These are phyloP conservation scores for Zoysia matrella DNA, from an alignment of 202 grass and related monocot genomes.

Conservation along the genomic window DNA sequence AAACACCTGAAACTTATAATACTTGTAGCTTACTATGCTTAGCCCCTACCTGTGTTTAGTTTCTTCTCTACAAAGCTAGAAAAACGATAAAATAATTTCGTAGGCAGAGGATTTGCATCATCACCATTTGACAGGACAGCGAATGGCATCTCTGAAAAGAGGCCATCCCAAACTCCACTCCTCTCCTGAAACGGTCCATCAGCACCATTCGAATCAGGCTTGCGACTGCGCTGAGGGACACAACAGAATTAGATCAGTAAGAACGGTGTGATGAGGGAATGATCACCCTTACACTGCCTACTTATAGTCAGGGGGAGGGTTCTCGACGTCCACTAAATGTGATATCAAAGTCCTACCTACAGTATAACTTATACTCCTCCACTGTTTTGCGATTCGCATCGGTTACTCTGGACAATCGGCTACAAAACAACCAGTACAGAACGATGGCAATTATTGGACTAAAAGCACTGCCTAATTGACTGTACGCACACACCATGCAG, in stretches of 20 bases:
- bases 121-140: slow-evolving; percentile 61
- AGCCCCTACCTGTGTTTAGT: background rate
- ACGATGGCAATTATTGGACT: slow-evolving; percentile 49
- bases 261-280: slow-evolving; percentile 26
- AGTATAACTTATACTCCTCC: background rate
- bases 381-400: slow-evolving; percentile 43
- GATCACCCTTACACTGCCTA: slow-evolving; percentile 17
- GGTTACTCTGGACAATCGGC: slow-evolving; percentile 46
- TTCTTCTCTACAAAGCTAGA: background rate
- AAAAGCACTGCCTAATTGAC: slow-evolving; percentile 21
- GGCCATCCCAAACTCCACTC: no score
- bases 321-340: slow-evolving; percentile 56
- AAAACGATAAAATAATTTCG: slow-evolving; percentile 11
- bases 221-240: slow-evolving; percentile 9
- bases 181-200: slow-evolving; percentile 64
- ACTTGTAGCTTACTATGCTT: background rate
- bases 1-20: slow-evolving; percentile 9
- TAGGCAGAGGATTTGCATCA: slow-evolving; percentile 16
- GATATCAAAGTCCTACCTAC: background rate
- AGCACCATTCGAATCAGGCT: background rate
- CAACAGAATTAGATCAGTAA: slow-evolving; percentile 37
- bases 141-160: slow-evolving; percentile 67
- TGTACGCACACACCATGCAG: slow-evolving; percentile 3
- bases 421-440: slow-evolving; percentile 50
- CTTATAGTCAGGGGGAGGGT: slow-evolving; percentile 41